A percentile compares a stretch with the other conserved stretches of the same genome.
Evolutionary conservation across 208 protist species (phyloP).

Genomic region (Acanthamoeba healyi): DNA sequence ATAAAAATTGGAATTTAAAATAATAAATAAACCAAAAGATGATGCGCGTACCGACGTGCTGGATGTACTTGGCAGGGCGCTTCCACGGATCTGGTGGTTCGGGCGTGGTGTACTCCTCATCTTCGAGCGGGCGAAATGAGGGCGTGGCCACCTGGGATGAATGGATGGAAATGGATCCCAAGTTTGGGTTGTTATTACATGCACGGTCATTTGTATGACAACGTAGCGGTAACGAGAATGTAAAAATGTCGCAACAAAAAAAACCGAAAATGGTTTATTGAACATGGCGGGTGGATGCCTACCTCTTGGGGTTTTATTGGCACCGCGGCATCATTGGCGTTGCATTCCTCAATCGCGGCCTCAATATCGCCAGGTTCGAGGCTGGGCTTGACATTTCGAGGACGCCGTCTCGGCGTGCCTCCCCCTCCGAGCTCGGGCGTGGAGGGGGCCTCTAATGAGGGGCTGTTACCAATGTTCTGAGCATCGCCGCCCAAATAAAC

Average conservation of each 20-base stretch:
- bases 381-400: not conserved
- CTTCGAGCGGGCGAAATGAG: not conserved
- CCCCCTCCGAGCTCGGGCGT: not conserved
- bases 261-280: too few species aligned
- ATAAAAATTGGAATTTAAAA: not conserved
- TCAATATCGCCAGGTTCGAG: not conserved
- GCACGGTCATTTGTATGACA: too few species aligned
- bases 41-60: not conserved
- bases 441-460: not conserved
- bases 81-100: conserved; percentile 20
- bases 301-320: conserved; percentile 32
- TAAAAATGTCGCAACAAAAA: not conserved
- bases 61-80: not conserved
- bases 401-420: not conserved
- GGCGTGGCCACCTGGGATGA: not conserved
- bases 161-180: too few species aligned
- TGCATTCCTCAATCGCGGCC: not conserved
- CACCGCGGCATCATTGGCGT: not conserved
- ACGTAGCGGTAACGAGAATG: not conserved
- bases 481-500: not conserved
- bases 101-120: conserved; percentile 6
- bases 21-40: conserved; percentile 1
- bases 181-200: too few species aligned
- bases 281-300: not conserved
- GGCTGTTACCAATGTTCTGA: not conserved